phyloP scores from a whole-genome alignment of 495 filamentous ascomycete species.

The Pyrenopolyporus hunteri region DNA sequence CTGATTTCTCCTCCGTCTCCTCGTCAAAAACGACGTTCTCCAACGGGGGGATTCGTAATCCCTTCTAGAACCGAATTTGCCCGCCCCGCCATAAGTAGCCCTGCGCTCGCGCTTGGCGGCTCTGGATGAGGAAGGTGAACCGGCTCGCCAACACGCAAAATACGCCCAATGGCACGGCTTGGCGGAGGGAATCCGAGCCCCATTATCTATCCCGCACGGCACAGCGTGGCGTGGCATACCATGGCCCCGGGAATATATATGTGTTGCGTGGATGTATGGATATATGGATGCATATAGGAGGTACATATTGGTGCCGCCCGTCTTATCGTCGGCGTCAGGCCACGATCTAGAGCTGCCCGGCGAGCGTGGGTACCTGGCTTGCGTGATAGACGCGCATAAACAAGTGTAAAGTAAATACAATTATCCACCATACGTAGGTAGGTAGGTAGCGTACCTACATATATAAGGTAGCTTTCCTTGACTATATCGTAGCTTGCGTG shows the following conservation, averaged over 20 bases:
- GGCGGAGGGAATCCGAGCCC: slow-evolving; percentile 18
- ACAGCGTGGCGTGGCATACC: slow-evolving; percentile 2
- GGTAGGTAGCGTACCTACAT: background rate
- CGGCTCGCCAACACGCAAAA: slow-evolving; percentile 13
- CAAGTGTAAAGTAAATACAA: background rate
- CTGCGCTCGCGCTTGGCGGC: slow-evolving; percentile 27
- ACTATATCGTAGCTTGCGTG: background rate
- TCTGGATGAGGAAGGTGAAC: slow-evolving; percentile 28
- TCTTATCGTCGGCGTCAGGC: background rate
- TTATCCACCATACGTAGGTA: background rate
- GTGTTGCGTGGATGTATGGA: background rate
- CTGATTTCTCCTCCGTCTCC: background rate
- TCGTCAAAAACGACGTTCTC: background rate
- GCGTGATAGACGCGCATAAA: background rate
- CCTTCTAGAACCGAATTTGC: slow-evolving; percentile 15
- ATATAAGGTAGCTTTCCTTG: background rate
- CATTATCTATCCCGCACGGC: slow-evolving; percentile 11
- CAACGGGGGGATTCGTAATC: slow-evolving; percentile 14
- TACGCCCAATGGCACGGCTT: slow-evolving; percentile 22
- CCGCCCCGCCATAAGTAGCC: slow-evolving; percentile 19
- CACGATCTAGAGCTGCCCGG: background rate
- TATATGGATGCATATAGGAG: background rate
- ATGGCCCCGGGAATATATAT: background rate
- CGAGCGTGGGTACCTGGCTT: background rate
- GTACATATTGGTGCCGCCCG: background rate